Conservation (phyloP, 768 basidiomycete genomes). For the Pleurotus giganteus region DNA sequence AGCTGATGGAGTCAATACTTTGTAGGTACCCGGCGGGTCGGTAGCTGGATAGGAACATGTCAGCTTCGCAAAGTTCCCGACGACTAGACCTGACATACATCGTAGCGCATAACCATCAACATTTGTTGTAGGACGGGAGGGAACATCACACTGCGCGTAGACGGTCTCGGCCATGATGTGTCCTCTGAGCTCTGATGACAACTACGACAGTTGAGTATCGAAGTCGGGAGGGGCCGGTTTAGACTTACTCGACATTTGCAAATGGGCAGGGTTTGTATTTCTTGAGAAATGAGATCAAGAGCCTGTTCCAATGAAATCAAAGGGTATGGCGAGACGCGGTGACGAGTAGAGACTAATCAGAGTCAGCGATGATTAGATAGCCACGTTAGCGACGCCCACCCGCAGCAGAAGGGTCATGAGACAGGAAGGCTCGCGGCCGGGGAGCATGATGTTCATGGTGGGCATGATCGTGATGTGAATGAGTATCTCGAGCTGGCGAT, state of each 20-base stretch:
- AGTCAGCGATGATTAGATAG: neutral
- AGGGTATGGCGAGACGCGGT: conserved; percentile 76
- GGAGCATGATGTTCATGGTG: conserved; percentile 43
- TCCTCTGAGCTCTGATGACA: conserved; percentile 57
- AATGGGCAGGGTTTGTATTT: conserved; percentile 41
- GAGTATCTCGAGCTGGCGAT: conserved; percentile 35
- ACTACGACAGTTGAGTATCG: conserved; percentile 35
- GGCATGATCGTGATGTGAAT: conserved; percentile 30
- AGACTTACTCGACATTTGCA: conserved; percentile 41
- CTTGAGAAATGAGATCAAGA: conserved; percentile 48
- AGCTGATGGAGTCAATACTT: conserved; percentile 58
- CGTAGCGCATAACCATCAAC: conserved; percentile 88
- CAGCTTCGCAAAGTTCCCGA: neutral
- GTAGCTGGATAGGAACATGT: conserved; percentile 41
- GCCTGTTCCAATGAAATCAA: conserved; percentile 68
- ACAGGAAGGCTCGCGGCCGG: conserved; percentile 54
- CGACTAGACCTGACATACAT: conserved; percentile 39
- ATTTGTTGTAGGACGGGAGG: conserved; percentile 66
- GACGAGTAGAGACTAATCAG: conserved; percentile 61
- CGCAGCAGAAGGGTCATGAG: conserved; percentile 67
- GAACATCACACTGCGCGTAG: conserved; percentile 61
- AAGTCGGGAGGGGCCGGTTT: neutral
- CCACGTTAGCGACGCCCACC: conserved; percentile 38
- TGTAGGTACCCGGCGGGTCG: conserved; percentile 63
- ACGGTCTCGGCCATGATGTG: conserved; percentile 78